These are phyloP conservation scores for Echinosophora koreensis DNA, from an alignment of 306 rosid species.

Conservation along the genomic window DNA sequence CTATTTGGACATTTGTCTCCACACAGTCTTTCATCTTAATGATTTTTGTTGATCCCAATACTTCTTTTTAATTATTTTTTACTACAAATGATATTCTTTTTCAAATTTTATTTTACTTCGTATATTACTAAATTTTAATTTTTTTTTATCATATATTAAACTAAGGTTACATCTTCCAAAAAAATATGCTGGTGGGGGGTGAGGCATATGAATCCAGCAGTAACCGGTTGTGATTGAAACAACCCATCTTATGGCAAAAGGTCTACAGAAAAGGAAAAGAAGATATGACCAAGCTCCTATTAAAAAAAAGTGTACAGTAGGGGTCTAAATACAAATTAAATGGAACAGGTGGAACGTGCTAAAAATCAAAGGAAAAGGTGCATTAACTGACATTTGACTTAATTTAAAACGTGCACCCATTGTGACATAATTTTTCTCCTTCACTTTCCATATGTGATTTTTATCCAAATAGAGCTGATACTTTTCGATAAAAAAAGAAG, in stretches of 20 bases:
- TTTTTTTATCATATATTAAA: no score
- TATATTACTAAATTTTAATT: no score
- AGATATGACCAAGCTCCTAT: background rate
- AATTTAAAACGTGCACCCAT: background rate
- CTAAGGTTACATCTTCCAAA: no score
- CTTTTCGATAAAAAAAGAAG: background rate
- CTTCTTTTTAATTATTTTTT: no score
- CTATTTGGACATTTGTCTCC: no score
- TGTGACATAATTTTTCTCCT: conserved; percentile 3
- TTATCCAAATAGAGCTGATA: background rate
- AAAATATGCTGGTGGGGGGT: background rate
- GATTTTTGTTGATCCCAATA: no score
- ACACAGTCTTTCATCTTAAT: no score
- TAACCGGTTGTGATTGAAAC: conserved; percentile 6
- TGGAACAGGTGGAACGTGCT: background rate
- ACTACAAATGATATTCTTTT: no score
- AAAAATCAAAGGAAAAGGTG: conserved; percentile 13
- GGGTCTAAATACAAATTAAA: background rate
- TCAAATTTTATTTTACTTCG: no score
- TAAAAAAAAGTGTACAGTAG: background rate
- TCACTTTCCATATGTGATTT: background rate
- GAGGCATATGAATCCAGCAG: conserved; percentile 18
- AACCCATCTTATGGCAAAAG: conserved; percentile 28
- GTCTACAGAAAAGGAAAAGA: conserved; percentile 4
- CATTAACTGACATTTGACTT: background rate